Evolutionary conservation across 23 red algal genomes (phyloP), one percentile per base, ranked within the genome.

Genomic region (Chondrus crispus): DNA sequence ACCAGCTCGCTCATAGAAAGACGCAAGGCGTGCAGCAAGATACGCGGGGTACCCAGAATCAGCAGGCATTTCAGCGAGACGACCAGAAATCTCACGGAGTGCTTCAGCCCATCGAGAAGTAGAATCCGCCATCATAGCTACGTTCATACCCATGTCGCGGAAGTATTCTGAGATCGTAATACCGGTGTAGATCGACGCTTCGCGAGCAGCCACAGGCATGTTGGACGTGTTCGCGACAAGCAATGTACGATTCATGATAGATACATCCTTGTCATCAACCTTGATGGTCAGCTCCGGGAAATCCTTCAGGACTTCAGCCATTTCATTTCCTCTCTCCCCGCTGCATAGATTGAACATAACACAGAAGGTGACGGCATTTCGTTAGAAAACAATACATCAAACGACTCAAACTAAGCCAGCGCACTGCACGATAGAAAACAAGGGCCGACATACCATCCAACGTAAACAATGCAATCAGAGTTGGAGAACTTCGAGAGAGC

Each of bases 41-140:
- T 99, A 99, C n/a, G 97, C 97, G 35, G 97, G 97, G 69, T 96
- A 99, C 19, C 97, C 97, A 69, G 94, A 96, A 85, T 99, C 97
- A 52, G 97, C 97, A 44, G 97, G 97, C 97, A 99, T 99, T 85
- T 99, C 97, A 28, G 97, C 97, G 54, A 99, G 82, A 62, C 97
- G 94, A 54, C 97, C 97, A 85, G 93, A 95, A 84, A 99, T 99
- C 87, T 99, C 97, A 81, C 97, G 88, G 44, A 99, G 89, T 1
- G 97, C 97, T 87, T 99, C 97, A 26, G 97, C 97, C 97, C 97
- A 99, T 36, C 97, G 94, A 54, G 93, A 96, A 10, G 94, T 96
- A 28, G 93, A 96, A 79, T 99, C 97, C 77, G 97, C 97, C 97
- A 99, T 99, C 97, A 99, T 99, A 58, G 94, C 81, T 20, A 99